A percentile compares a stretch with the other conserved stretches of the same genome.
Evolutionary conservation across 73 alveolate genomes (phyloP).

Genomic region (Paramecium primaurelia): DNA sequence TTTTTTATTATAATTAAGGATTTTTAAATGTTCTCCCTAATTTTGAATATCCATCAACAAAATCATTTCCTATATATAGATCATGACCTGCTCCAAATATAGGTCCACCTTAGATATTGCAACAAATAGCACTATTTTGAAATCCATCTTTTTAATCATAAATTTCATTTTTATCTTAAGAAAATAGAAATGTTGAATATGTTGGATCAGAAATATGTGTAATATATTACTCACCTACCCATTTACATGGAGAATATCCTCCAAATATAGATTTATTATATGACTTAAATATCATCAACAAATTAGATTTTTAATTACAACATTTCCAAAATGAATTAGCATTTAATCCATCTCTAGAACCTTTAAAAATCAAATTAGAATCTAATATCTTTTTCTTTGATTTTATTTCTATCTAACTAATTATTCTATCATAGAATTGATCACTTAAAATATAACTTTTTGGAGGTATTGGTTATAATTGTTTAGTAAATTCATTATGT

Average conservation of each 20-base stretch:
- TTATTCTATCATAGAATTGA: too few species aligned
- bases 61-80: constrained; percentile 3
- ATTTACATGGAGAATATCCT: neutral
- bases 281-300: neutral
- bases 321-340: neutral
- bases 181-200: constrained; percentile 58
- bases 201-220: constrained; percentile 14
- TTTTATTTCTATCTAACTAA: neutral
- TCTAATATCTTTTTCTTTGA: neutral
- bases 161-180: constrained; percentile 53
- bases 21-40: neutral
- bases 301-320: neutral
- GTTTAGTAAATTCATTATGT: neutral
- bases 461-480: neutral
- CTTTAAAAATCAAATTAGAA: neutral
- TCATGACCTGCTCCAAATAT: constrained; percentile 67
- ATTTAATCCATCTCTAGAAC: neutral
- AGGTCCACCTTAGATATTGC: constrained; percentile 56
- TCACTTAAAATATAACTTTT: neutral
- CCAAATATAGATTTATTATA: neutral
- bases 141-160: neutral
- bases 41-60: neutral
- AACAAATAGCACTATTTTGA: constrained; percentile 47
- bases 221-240: neutral
- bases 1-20: neutral